Conservation (phyloP, 2,329 filamentous ascomycete genomes). For the Beauveria brongniartii region DNA sequence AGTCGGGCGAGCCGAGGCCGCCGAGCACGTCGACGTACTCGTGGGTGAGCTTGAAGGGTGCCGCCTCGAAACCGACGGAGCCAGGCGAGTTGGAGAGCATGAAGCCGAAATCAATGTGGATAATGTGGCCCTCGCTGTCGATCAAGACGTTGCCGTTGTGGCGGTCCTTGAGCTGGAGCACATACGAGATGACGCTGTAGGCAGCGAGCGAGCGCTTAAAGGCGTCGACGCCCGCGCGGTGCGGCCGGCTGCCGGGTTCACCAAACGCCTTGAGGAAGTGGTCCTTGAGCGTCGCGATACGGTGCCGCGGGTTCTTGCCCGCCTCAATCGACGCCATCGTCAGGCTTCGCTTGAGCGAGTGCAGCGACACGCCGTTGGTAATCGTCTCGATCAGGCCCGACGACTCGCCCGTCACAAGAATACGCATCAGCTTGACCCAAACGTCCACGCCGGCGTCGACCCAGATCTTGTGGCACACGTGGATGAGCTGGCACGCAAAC, state of each 20-base stretch:
- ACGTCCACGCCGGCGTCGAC: conserved; percentile 64
- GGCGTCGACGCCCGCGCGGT: conserved; percentile 64
- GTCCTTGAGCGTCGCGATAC: conserved; percentile 73
- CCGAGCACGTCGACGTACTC: conserved; percentile 81
- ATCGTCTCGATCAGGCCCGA: conserved; percentile 83
- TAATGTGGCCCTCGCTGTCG: conserved; percentile 77
- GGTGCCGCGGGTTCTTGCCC: conserved; percentile 62
- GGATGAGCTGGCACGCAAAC: conserved; percentile 78
- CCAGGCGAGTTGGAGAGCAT: conserved; percentile 84
- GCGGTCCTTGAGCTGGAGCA: conserved; percentile 76
- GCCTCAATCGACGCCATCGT: conserved; percentile 67
- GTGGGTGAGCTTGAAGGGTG: conserved; percentile 78
- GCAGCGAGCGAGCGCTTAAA: conserved; percentile 77
- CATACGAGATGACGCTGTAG: conserved; percentile 78
- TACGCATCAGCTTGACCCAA: conserved; percentile 87
- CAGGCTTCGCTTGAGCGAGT: conserved; percentile 74
- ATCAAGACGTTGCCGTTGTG: conserved; percentile 84
- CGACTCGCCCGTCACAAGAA: conserved; percentile 76
- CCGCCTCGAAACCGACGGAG: conserved; percentile 77
- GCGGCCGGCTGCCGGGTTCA: conserved; percentile 57
- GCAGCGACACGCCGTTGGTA: conserved; percentile 79
- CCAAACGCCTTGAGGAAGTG: conserved; percentile 79
- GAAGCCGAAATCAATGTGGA: conserved; percentile 86
- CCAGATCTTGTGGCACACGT: conserved; percentile 77
- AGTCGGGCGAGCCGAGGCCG: conserved; percentile 61